Evolutionary conservation across 2,329 filamentous ascomycete species (phyloP), one percentile per base, ranked within the genome.

Genomic region (Lasiodiplodia gonubiensis): DNA sequence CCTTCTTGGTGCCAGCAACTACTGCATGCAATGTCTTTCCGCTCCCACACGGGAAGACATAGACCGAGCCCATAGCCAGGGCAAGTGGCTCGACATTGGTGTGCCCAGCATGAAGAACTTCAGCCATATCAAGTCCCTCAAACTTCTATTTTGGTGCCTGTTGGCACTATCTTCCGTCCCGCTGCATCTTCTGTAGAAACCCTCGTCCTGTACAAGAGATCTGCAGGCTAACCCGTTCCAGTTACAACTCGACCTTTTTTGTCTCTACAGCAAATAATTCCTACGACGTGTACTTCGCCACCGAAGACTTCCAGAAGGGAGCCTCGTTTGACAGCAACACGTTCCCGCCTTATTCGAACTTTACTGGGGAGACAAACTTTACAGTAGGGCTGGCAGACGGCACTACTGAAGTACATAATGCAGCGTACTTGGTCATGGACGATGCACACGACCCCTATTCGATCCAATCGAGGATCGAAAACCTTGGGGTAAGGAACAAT

Each of bases 61-160:
- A 2, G 54, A 67, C 33, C 14, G 21, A 4, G 30, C 27, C 1
- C 65, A 67, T 16, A 8, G 18, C 4, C 21, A 39, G 6, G 14
- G 33, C 7, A 74, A 70, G 16, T 82, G 79, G 78, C 72, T 86
- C 1, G 80, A 83, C 37, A 81, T 85, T 57, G 83, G 85, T 0
- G 71, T 83, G 2, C 74, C 78, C 6, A 83, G 80, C 42, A 25
- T 79, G 2, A 74, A 80, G 2, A 84, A 83, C 68, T 64, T 53
- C 25, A 57, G 57, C 4, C 57, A 60, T 5, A 73, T 77, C 21
- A 25, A 14, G 14, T 14, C 21, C 18, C 18, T 14, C 30, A 64
- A 37, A 25, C 16, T 37, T 14, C 11, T 51, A 1, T 30, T 53
- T 2, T 67, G 65, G 42, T 21, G 21, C 2, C 16, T 67, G 18